Evolutionary conservation across 2,329 filamentous ascomycete genomes (phyloP).

Genomic region (Colletotrichum sp.): DNA sequence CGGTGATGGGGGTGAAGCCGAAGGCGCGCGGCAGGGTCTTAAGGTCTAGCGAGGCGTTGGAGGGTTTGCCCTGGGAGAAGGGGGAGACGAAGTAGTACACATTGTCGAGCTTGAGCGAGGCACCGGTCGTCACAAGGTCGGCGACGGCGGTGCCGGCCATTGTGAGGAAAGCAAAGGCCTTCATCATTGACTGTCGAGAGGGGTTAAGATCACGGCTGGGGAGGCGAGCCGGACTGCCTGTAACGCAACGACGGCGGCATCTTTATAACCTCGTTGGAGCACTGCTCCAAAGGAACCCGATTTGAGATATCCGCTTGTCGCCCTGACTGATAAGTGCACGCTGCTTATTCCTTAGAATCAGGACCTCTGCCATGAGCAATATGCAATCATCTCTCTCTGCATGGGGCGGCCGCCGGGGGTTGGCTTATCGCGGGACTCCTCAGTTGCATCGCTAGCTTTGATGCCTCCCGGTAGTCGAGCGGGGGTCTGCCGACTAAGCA

Average conservation of each 20-base stretch:
- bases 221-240: neutral
- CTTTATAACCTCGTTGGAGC: neutral
- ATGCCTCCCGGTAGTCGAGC: neutral
- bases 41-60: conserved; percentile 15
- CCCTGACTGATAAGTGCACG: neutral
- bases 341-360: neutral
- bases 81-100: conserved; percentile 39
- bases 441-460: neutral
- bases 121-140: conserved; percentile 31
- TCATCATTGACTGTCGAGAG: neutral
- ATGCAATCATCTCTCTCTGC: neutral
- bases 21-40: conserved; percentile 26
- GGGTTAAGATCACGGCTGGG: neutral
- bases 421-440: conserved; percentile 5
- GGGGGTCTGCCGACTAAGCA: neutral
- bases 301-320: too few species aligned
- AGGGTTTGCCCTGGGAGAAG: conserved; percentile 31
- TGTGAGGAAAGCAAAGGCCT: conserved; percentile 10
- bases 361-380: conserved; percentile 3
- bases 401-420: neutral
- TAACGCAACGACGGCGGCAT: neutral
- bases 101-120: conserved; percentile 33
- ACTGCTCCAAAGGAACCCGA: neutral
- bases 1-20: conserved; percentile 38
- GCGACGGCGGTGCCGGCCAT: conserved; percentile 20